Base-by-base conservation (phyloP, 1,284 basidiomycete species). In the Naganishia sp. region DNA sequence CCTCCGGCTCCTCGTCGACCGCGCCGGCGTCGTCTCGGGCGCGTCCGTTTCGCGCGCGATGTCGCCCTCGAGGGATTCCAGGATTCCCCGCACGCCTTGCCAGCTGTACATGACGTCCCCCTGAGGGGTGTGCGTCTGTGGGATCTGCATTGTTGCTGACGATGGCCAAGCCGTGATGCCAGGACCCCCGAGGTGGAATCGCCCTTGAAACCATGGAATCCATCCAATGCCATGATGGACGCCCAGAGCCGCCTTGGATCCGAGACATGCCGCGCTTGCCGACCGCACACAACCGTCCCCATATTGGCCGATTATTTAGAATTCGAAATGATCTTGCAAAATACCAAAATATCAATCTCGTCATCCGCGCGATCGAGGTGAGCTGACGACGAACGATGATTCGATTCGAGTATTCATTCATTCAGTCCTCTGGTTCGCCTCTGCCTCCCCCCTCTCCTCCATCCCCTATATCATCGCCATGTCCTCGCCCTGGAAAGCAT, bases 401-500 rank as follows among this genome's bases (percentile, higher is more conserved):
- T n/a, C n/a, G n/a, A n/a, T n/a, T n/a, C 28, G 28, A 28, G 28
- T 28, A 2, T 28, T 28, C 28, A 28, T 28, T 5, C 49, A 7
- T 31, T 31, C 6, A 3, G 3, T 13, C 25, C n/a, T 50, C 49
- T 50, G 3, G 15, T 13, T n/a, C 18, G 10, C 46, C 15, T 31
- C 21, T 17, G 3, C 31, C 4, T 17, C 5, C 31, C 3, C 4
- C 51, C 51, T 13, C 3, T 11, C 4, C 9, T 21, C 35, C 25
- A 28, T 42, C 5, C 28, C 15, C 21, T 11, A 25, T 23, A 21
- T 10, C 21, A 23, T 21, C 21, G 61, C 58, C 25, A 70, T 70
- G 62, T 66, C 69, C 6, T 72, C 73, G 11, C 74, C 74, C 5
- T 66, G 79, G 65, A 75, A 74, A 63, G 67, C 71, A 39, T 76